Evolutionary conservation across 768 basidiomycete species (phyloP), one percentile per base, ranked within the genome.

Genomic region (Trametes cinnabarina): DNA sequence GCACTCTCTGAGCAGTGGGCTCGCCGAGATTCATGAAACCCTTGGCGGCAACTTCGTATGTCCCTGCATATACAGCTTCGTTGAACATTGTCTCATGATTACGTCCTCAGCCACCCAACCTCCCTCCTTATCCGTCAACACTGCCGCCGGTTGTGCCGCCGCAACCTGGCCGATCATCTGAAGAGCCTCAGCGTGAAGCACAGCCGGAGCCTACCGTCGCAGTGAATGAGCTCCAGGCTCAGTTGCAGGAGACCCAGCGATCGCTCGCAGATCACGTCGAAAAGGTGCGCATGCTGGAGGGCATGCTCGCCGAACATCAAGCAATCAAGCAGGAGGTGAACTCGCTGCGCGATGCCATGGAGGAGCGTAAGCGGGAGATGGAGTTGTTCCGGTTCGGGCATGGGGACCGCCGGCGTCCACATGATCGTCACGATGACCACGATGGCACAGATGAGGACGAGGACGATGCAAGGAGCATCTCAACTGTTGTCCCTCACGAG

Each of bases 11-110:
- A 87, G 83, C 15, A 82, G 82, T 12, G 80, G 90, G 4, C 92
- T 99, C 83, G 83, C 77, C 40, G 94, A 97, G n/a, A 91, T 98
- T 42, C 88, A 92, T 58, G 93, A 97, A 64, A 94, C 91, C 0
- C 77, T 99, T 5, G 89, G 90, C 32, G 96, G 96, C 2, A 81
- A 83, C 34, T 65, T 90, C 67, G 93, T 94, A 56, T 60, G 87
- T 80, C 26, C 19, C n/a, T 4, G 41, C 40, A 20, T 10, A 48
- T 30, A 41, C 10, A 32, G 43, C 55, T 14, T 34, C 34, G 48
- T 28, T 19, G 3, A n/a, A 28, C 42, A 9, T 41, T 19, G 42
- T 41, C 44, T 35, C 34, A 39, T 28, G 26, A 47, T 58, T n/a
- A 25, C 34, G 17, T 14, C 32, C 41, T 61, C 20, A 89, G 87